Evolutionary conservation across 768 basidiomycete genomes (phyloP), one percentile per base, ranked within the genome.

Genomic region (Holtermanniella nyarrowii): DNA sequence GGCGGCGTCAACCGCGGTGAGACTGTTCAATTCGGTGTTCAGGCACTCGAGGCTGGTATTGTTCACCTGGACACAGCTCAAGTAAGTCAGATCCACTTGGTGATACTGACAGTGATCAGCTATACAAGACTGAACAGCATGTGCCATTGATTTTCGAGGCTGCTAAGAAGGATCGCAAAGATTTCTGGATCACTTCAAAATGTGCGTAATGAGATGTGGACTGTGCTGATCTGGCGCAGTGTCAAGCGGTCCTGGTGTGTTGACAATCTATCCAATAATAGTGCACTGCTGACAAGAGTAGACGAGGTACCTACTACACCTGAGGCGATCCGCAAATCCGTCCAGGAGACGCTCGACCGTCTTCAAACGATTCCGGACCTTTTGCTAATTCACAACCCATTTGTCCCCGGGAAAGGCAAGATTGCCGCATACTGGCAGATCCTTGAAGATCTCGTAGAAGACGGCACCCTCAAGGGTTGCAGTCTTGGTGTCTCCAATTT

Each of bases 341-440:
- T 70, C n/a, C 39, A 51, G 10, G 57, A 57, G 22, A 59, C 61
- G 1, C 26, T 68, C 45, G 41, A 52, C 22, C 56, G 52, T 10
- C 60, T 70, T 43, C 57, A 59, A 14, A 50, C 49, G 23, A 54
- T 58, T 23, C 69, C 69, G 39, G 56, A 69, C 49, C 57, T 72
- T 13, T 49, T 66, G 23, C 60, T 72, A 20, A 57, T 72, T 14
- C 71, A 72, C 61, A 65, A 64, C 54, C 69, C 66, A 13, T 60
- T 55, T 46, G 65, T 68, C 0, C 47, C 58, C 21, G 70, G 68
- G 20, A 45, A 55, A 22, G 69, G 68, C 25, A 61, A 63, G 46
- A 56, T 71, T 11, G 66, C 55, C 1, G 51, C 58, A 2, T 56
- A 53, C 50, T 70, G 54, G 69, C 48, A 26, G 7, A 41, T 53